Evolutionary conservation across 1,284 basidiomycete genomes (phyloP), one percentile per base, ranked within the genome.

Genomic region (Caloboletus firmus): DNA sequence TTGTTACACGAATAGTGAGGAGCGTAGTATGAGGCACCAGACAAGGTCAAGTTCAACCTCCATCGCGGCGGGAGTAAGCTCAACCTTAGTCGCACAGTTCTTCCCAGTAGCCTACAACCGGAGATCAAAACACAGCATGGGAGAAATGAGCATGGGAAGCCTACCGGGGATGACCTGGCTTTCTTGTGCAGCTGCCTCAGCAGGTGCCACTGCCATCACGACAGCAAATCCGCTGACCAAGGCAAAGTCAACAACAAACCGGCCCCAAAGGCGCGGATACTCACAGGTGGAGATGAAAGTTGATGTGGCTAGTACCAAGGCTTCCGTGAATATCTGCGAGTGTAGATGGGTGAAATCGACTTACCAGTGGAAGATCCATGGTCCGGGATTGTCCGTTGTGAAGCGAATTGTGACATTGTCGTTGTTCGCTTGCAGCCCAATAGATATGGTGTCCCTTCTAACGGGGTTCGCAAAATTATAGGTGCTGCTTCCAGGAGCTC

Each of bases 351-450:
- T 10, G n/a, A 43, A 26, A 36, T 24, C 18, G 17, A 50, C 59
- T 46, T 35, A 67, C 62, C 62, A 66, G 18, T 67, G 65, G 24
- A 67, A 24, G 40, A 61, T 56, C 64, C 58, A 71, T 13, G 66
- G 65, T 3, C 65, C 69, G 0, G 66, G 61, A 42, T 72, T 72
- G 49, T 64, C 61, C 3, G 66, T 70, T n/a, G 48, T 52, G 50
- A 72, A 72, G 13, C 66, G 62, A 39, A 71, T 52, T 0, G 64
- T 73, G 31, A 72, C 63, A 13, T 62, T 62, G 49, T 66, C 65
- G 2, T 57, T 44, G 37, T 49, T 51, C 10, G 56, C 60, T 24
- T 54, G 57, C 13, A 52, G n/a, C 18, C 66, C 67, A 11, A 59
- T 42, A 4, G 58, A 57, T 34, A 58, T 53, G 15, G 47, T 57